phyloP scores from a whole-genome alignment of 2,329 filamentous ascomycete species.

The Penicillium sp. region DNA sequence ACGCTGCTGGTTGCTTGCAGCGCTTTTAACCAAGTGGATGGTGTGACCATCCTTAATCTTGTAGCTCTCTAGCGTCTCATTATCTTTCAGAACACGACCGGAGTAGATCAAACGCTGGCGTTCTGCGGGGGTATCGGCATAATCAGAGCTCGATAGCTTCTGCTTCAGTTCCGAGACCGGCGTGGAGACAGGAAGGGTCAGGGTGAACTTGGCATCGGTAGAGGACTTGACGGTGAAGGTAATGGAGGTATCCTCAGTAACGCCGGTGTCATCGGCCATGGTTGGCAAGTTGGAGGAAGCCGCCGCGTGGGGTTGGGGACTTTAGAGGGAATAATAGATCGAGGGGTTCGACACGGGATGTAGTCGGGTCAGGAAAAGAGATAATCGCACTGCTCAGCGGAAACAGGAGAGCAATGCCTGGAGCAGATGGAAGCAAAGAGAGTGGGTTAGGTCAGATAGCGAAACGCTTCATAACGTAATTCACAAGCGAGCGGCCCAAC shows the following conservation, averaged over 20 bases:
- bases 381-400: background rate
- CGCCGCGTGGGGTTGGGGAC: constrained; percentile 12
- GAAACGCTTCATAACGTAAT: background rate
- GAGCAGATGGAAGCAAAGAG: background rate
- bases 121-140: constrained; percentile 81
- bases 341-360: constrained; percentile 1
- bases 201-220: constrained; percentile 77
- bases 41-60: constrained; percentile 97
- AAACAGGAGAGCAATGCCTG: background rate
- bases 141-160: constrained; percentile 77
- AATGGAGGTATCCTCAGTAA: constrained; percentile 68
- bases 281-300: constrained; percentile 14
- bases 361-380: background rate
- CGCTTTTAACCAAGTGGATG: constrained; percentile 93
- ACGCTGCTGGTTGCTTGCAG: constrained; percentile 72
- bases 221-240: constrained; percentile 98
- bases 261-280: constrained; percentile 42
- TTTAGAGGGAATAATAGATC: constrained; percentile 9
- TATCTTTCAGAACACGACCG: constrained; percentile 92
- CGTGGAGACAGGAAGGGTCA: constrained; percentile 75
- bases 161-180: constrained; percentile 84
- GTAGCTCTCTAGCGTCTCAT: constrained; percentile 77
- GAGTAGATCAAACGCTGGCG: constrained; percentile 97
- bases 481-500: too few relatives aligned
- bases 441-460: background rate